Base-by-base conservation (phyloP, 2,329 filamentous ascomycete species). In the Monilinia fructigena region DNA sequence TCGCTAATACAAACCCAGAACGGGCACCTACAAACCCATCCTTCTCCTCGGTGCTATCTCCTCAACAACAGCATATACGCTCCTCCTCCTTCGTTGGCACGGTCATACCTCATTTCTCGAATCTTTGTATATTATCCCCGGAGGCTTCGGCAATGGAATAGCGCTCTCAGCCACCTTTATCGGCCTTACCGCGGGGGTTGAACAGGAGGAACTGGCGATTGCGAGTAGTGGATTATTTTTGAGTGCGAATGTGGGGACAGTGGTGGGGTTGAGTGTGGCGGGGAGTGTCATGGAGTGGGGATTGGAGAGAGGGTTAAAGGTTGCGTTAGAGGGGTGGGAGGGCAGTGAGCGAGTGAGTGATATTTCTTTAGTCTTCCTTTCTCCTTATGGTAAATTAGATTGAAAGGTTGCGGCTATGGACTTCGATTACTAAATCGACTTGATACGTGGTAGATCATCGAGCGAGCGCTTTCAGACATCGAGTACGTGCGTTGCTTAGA, bases 81-180 rank as follows among this genome's bases (percentile, higher is more conserved):
- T 87, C 0, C 80, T 89, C 6, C 73, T 84, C 6, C 72, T 85
- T 2, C 78, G 82, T 38, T 90, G 87, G 88, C 80, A 84, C 14
- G 87, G 86, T 0, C 70, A 85, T 50, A 89, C 86, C 0, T 81
- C 80, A 12, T 80, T 81, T 69, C 77, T 78, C 69, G 85, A 87
- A 71, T 85, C 85, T 0, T 72, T 89, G 0, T 86, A 86, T 67
- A 86, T 89, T 20, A 77, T 86, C 14, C 86, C 86, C 0, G 69
- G 83, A 1, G 83, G 84, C 0, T 78, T 86, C 62, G 83, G 82
- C 0, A 80, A 80, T 0, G 83, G 83, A 0, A 78, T 83, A 40
- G 76, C 79, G 0, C 75, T 78, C 0, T 80, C 80, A 1, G 78
- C 81, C 0, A 76, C 79, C 0, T 85, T 86, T 69, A 78, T 86